phyloP scores from a whole-genome alignment of 2,329 filamentous ascomycete genomes.

The Chrysoporthe deuterocubensis region DNA sequence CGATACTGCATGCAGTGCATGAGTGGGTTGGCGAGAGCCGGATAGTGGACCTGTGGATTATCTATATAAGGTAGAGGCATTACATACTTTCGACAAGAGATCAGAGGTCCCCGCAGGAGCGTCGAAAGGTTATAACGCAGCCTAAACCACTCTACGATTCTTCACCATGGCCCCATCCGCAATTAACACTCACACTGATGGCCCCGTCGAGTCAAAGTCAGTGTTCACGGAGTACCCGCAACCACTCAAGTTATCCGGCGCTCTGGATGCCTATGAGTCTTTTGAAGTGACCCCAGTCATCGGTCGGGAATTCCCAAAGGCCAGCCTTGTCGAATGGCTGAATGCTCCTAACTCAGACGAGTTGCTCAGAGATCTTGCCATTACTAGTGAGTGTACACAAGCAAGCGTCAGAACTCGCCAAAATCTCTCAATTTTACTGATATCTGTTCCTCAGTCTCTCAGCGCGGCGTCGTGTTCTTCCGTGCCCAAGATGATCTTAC shows the following conservation, averaged over 20 bases:
- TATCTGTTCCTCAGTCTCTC: slow-evolving; percentile 52
- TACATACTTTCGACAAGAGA: background rate
- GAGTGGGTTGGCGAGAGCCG: background rate
- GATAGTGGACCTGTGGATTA: background rate
- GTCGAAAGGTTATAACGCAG: too few species aligned
- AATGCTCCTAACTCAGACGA: slow-evolving; percentile 65
- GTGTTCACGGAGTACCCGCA: slow-evolving; percentile 29
- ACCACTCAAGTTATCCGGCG: slow-evolving; percentile 55
- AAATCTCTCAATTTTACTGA: background rate
- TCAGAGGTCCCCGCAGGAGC: background rate
- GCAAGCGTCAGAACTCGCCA: background rate
- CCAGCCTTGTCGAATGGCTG: slow-evolving; percentile 64
- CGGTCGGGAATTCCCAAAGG: slow-evolving; percentile 63
- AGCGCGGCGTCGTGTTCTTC: slow-evolving; percentile 68
- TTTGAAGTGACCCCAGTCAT: slow-evolving; percentile 67
- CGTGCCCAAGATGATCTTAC: slow-evolving; percentile 60
- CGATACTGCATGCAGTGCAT: background rate
- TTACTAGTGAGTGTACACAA: slow-evolving; percentile 56
- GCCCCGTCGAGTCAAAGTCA: slow-evolving; percentile 25
- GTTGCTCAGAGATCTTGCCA: slow-evolving; percentile 67
- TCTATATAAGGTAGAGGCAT: background rate
- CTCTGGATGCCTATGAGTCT: slow-evolving; percentile 54
- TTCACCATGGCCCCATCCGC: slow-evolving; percentile 33
- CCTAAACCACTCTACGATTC: background rate
- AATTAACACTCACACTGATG: slow-evolving; percentile 26